Conservation (phyloP, 306 rosid genomes). For the Medicago lupulina region DNA sequence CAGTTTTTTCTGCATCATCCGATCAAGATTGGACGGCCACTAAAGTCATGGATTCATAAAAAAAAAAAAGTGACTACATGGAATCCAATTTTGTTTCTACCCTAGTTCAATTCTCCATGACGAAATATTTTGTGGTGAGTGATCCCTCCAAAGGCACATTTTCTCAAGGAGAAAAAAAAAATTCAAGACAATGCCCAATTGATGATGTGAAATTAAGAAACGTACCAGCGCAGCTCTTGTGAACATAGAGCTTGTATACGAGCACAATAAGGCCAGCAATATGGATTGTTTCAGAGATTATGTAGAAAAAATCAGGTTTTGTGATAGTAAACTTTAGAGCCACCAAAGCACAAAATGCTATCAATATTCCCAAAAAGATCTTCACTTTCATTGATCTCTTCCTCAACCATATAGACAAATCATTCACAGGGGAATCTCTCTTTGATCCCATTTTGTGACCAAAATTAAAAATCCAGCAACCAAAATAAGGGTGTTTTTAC, state of each 20-base stretch:
- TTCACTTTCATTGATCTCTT: slow-evolving; percentile 53
- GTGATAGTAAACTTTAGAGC: slow-evolving; percentile 46
- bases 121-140: too few relatives aligned
- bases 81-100: too few relatives aligned
- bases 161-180: background rate
- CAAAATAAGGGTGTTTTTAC: background rate
- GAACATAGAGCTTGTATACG: slow-evolving; percentile 71
- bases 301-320: slow-evolving; percentile 45
- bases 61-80: too few relatives aligned
- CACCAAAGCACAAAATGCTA: slow-evolving; percentile 55
- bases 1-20: too few relatives aligned
- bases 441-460: slow-evolving; percentile 55
- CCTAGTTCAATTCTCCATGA: too few relatives aligned
- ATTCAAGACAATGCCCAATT: background rate
- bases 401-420: slow-evolving; percentile 55
- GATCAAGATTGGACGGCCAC: too few relatives aligned
- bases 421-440: slow-evolving; percentile 50
- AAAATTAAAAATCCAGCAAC: slow-evolving; percentile 3
- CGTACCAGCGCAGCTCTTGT: slow-evolving; percentile 74
- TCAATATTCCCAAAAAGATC: slow-evolving; percentile 48
- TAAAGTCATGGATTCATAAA: too few relatives aligned
- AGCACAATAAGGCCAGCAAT: slow-evolving; percentile 61
- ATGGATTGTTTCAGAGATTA: slow-evolving; percentile 59
- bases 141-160: too few relatives aligned
- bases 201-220: background rate